phyloP scores from a whole-genome alignment of 805 yeast genomes.

The Kuraishia floccosa region DNA sequence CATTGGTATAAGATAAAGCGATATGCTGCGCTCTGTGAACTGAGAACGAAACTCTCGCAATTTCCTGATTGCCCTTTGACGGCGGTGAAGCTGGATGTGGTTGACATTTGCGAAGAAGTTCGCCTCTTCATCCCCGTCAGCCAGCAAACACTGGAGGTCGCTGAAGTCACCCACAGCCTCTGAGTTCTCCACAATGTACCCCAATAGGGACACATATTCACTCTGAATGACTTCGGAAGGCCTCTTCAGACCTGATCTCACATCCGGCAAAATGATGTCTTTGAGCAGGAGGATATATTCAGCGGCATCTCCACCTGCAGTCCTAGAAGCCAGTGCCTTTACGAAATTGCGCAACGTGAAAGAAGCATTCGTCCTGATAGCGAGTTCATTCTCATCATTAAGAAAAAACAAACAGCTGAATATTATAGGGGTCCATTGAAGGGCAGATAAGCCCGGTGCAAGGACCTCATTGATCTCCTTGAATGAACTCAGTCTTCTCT shows the following conservation, averaged over 20 bases:
- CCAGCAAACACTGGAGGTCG: constrained; percentile 56
- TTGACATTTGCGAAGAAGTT: constrained; percentile 67
- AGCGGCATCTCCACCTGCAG: constrained; percentile 13
- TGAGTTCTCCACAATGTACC: constrained; percentile 44
- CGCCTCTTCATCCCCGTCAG: constrained; percentile 69
- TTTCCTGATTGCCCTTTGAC: constrained; percentile 73
- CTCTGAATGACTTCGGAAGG: constrained; percentile 48
- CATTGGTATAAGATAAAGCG: constrained; percentile 78
- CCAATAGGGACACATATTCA: constrained; percentile 61
- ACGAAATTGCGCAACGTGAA: constrained; percentile 51
- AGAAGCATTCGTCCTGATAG: constrained; percentile 70
- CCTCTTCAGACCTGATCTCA: constrained; percentile 57
- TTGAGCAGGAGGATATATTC: constrained; percentile 31
- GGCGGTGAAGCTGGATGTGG: constrained; percentile 78
- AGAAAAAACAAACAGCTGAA: constrained; percentile 60
- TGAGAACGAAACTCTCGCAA: constrained; percentile 30
- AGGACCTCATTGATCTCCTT: constrained; percentile 46
- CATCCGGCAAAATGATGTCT: constrained; percentile 46
- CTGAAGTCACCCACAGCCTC: constrained; percentile 33
- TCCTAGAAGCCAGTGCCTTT: constrained; percentile 34
- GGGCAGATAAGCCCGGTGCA: constrained; percentile 28
- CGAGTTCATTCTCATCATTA: constrained; percentile 67
- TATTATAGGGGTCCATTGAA: constrained; percentile 75
- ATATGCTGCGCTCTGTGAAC: constrained; percentile 45
- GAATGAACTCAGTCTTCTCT: constrained; percentile 58